phyloP scores from a whole-genome alignment of 2,329 filamentous ascomycete genomes.

The Talaromyces rugulosus region DNA sequence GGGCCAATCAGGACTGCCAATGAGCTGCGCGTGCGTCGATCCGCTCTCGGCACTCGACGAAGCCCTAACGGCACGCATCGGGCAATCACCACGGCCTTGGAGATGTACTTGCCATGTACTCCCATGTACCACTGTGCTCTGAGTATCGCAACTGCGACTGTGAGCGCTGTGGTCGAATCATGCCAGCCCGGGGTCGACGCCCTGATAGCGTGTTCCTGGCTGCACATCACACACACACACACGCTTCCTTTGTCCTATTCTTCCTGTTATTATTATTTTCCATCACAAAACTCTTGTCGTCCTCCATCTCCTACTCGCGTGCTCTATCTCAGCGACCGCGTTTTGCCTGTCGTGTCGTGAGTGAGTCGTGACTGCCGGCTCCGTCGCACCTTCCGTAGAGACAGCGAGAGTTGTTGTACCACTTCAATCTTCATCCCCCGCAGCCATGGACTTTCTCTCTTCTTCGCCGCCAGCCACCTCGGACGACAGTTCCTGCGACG shows the following conservation, averaged over 20 bases:
- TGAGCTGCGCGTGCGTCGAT: conserved; percentile 11
- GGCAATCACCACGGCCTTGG: background rate
- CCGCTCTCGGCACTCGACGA: conserved; percentile 11
- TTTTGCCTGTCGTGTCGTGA: background rate
- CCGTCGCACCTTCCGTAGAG: background rate
- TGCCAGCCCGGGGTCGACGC: background rate
- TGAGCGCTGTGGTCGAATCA: background rate
- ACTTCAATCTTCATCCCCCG: background rate
- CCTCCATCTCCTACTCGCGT: background rate
- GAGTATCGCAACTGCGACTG: background rate
- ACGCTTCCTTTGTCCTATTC: background rate
- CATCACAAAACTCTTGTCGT: background rate
- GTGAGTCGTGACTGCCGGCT: background rate
- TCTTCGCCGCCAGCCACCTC: conserved; percentile 16
- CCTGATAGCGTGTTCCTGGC: background rate
- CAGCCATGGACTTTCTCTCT: conserved; percentile 19
- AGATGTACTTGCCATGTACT: too few species aligned
- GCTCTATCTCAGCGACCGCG: background rate
- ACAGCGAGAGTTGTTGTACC: background rate
- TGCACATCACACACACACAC: background rate
- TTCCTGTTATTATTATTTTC: background rate
- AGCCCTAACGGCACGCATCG: background rate
- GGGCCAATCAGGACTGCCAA: conserved; percentile 4
- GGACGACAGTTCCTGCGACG: conserved; percentile 19
- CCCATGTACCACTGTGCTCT: background rate